A percentile compares a stretch with the other conserved stretches of the same genome.
phyloP scores from a whole-genome alignment of 345 rosid genomes.

The Carallia pectinifolia region DNA sequence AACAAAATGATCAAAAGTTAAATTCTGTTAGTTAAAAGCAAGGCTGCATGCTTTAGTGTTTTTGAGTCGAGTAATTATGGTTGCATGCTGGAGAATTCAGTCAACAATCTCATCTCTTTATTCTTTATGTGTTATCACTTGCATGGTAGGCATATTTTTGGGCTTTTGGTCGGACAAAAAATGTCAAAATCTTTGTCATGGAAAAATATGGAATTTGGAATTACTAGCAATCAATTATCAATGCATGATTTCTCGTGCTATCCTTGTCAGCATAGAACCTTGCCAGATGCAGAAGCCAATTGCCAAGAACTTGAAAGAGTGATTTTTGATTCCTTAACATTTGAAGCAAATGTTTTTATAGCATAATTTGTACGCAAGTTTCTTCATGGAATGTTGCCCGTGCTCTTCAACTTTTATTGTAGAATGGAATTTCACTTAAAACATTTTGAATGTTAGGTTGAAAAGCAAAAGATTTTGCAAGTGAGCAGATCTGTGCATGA shows the following conservation, averaged over 20 bases:
- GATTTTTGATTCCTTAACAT: too few relatives aligned
- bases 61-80: background rate
- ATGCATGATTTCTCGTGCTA: too few relatives aligned
- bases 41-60: background rate
- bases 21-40: background rate
- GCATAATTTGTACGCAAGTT: too few relatives aligned
- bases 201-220: too few relatives aligned
- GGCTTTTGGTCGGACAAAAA: too few relatives aligned
- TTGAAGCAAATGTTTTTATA: too few relatives aligned
- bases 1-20: background rate
- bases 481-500: constrained; percentile 48
- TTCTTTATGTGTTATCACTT: background rate
- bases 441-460: constrained; percentile 54
- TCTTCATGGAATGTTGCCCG: background rate
- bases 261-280: too few relatives aligned
- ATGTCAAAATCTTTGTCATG: too few relatives aligned
- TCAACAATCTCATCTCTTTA: background rate
- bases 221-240: too few relatives aligned
- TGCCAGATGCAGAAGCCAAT: too few relatives aligned
- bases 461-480: constrained; percentile 78
- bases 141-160: background rate
- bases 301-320: too few relatives aligned
- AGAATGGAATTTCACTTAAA: constrained; percentile 3
- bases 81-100: background rate
- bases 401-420: background rate